phyloP scores from a whole-genome alignment of 192 early-diverging fungal species.

The Radiomyces spectabilis region DNA sequence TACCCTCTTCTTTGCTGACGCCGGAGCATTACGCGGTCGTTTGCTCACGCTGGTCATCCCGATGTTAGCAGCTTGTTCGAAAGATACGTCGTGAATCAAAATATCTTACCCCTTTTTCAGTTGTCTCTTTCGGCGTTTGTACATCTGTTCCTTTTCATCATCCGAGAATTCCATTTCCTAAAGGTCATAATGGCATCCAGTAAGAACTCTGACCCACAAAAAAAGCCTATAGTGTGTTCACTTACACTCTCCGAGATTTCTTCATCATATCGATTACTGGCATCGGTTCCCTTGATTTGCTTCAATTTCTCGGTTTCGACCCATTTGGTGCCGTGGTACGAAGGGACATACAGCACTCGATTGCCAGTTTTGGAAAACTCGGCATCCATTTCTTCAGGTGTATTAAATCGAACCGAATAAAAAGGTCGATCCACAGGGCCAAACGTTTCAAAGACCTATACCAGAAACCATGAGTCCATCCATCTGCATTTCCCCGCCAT shows the following conservation, averaged over 20 bases:
- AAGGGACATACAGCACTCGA: slow-evolving; percentile 56
- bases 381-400: slow-evolving; percentile 48
- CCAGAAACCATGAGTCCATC: neutral
- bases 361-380: slow-evolving; percentile 32
- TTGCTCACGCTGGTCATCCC: neutral
- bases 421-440: slow-evolving; percentile 80
- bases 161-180: slow-evolving; percentile 90
- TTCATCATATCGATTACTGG: slow-evolving; percentile 90
- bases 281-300: slow-evolving; percentile 78
- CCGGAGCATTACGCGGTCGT: slow-evolving; percentile 3
- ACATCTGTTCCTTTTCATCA: slow-evolving; percentile 78
- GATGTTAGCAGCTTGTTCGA: neutral
- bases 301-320: slow-evolving; percentile 60
- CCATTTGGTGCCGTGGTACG: slow-evolving; percentile 46
- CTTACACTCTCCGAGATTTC: slow-evolving; percentile 66
- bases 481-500: slow-evolving; percentile 16
- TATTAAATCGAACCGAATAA: slow-evolving; percentile 75
- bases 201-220: too few relatives aligned
- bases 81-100: neutral
- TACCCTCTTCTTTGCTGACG: too few relatives aligned
- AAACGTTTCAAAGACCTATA: slow-evolving; percentile 87
- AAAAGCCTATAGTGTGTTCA: too few relatives aligned
- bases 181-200: too few relatives aligned
- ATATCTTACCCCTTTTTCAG: slow-evolving; percentile 29
- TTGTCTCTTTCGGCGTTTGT: slow-evolving; percentile 40